These are phyloP conservation scores for Penicillium griseofulvum DNA, from an alignment of 2,329 filamentous ascomycete genomes.

Conservation along the genomic window DNA sequence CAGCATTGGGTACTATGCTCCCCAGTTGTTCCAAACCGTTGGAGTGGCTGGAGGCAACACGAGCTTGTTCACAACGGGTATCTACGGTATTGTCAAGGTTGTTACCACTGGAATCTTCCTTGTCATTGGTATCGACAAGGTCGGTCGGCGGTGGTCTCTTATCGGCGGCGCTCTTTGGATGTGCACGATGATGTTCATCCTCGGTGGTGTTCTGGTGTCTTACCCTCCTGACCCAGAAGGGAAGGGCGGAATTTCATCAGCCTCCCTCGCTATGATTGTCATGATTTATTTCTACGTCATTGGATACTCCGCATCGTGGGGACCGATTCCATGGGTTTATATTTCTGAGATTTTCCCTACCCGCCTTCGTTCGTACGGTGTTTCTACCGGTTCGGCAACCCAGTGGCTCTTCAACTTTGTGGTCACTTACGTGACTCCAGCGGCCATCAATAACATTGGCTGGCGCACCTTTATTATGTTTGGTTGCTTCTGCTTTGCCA, in stretches of 20 bases:
- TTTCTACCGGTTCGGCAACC: background rate
- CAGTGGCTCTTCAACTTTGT: constrained; percentile 1
- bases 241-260: background rate
- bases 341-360: background rate
- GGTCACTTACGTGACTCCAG: background rate
- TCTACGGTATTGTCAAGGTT: constrained; percentile 67
- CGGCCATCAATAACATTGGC: background rate
- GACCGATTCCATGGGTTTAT: constrained; percentile 18
- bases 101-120: constrained; percentile 70
- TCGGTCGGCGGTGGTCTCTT: constrained; percentile 77
- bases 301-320: constrained; percentile 27
- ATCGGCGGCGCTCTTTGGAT: constrained; percentile 76
- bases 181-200: constrained; percentile 82
- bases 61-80: constrained; percentile 67
- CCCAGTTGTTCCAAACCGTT: constrained; percentile 59
- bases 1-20: constrained; percentile 63
- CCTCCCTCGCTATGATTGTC: background rate
- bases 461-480: background rate
- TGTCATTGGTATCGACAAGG: constrained; percentile 85
- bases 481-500: background rate
- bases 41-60: constrained; percentile 76
- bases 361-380: background rate
- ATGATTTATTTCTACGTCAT: constrained; percentile 48
- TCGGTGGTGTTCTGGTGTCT: constrained; percentile 60
- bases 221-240: background rate